Evolutionary conservation across 441 rosid species (phyloP), one percentile per base, ranked within the genome.

Genomic region (Adansonia rubrostipa): DNA sequence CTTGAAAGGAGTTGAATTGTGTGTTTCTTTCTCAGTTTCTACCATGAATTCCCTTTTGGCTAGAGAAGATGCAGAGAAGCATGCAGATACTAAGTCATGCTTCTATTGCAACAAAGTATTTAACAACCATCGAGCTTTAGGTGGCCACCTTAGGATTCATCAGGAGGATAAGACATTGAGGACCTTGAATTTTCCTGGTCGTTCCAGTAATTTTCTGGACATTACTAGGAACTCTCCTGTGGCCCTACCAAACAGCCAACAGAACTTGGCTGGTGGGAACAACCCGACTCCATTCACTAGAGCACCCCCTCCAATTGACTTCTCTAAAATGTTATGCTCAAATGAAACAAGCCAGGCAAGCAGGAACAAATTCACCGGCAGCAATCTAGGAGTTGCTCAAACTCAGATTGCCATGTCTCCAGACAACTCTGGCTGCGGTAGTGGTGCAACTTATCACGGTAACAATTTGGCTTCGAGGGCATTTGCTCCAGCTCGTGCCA

Each of bases 121-220:
- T 60, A 17, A 62, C 44, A 74, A 53, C 79, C 78, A 73, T 60
- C 79, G 22, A 22, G 80, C 83, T 44, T 78, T 85, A 47, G 73
- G 77, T 10, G 75, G 78, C n/a, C 88, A 86, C 62, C 47, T 75
- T 33, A 86, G 61, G 85, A 36, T 47, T 73, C 83, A 83, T 76
- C 80, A 50, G 48, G 78, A 22, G 36, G 66, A 68, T 53, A 60
- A 75, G 71, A 72, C 42, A 68, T 60, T 24, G 22, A 75, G 64
- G 70, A 71, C 40, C 68, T 58, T 11, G 61, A 58, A 61, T 63
- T 36, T 40, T 80, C 73, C 65, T 17, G 45, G 42, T 33, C 45
- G 8, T 76, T 64, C 53, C 44, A 22, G 75, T 67, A 71, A n/a
- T 62, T 66, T 51, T 66, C 28, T 74, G 48, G 58, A 33, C 57